A percentile compares a stretch with the other conserved stretches of the same genome.
phyloP scores from a whole-genome alignment of 225 moss, liverwort and hornwort genomes.

The Physcomitrium patens region DNA sequence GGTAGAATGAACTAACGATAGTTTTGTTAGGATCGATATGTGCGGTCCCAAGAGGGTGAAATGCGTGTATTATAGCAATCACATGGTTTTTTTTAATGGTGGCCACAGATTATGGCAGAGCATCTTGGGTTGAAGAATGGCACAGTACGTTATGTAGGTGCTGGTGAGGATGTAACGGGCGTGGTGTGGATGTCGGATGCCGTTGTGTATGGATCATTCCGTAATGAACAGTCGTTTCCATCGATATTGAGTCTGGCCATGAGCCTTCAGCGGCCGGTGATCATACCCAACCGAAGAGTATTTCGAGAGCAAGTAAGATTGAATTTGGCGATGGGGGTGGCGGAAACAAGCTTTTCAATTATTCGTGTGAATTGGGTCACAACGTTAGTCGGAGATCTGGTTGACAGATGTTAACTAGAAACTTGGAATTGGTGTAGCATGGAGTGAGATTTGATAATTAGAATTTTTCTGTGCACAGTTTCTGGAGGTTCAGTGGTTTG shows the following conservation, averaged over 20 bases:
- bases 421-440: neutral
- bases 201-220: constrained; percentile 76
- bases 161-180: constrained; percentile 69
- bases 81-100: constrained; percentile 24
- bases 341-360: neutral
- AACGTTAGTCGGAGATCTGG: too few relatives aligned
- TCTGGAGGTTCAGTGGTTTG: constrained; percentile 10
- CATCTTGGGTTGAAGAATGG: constrained; percentile 68
- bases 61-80: neutral
- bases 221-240: constrained; percentile 85
- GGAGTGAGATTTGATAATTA: neutral
- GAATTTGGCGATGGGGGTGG: constrained; percentile 12
- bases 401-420: neutral
- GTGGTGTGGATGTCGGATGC: constrained; percentile 79
- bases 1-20: constrained; percentile 6
- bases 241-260: constrained; percentile 72
- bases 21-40: constrained; percentile 9
- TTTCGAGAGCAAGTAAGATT: constrained; percentile 79
- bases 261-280: constrained; percentile 80
- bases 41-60: constrained; percentile 1
- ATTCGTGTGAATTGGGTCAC: neutral
- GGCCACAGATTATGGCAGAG: constrained; percentile 71
- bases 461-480: neutral
- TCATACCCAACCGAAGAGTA: constrained; percentile 65
- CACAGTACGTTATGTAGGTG: constrained; percentile 67